phyloP scores from a whole-genome alignment of 108 stramenopile genomes.

The Pseudonitzschia multistriata region DNA sequence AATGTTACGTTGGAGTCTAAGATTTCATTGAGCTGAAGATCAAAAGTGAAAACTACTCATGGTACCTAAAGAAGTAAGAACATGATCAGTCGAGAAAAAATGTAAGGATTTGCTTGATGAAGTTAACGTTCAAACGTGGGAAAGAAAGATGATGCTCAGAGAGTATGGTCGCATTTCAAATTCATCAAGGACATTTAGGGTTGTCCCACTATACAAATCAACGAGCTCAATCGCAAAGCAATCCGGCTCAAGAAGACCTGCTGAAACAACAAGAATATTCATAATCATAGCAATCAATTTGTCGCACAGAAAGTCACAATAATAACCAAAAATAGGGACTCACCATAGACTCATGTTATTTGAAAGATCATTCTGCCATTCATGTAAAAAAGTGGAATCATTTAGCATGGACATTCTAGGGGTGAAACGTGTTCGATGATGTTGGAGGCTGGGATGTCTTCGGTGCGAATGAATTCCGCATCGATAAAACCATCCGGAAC shows the following conservation, averaged over 20 bases:
- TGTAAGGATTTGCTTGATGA: neutral
- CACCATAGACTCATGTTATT: neutral
- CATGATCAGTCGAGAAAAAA: no score
- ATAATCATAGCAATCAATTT: constrained; percentile 50
- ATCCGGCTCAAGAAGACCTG: constrained; percentile 62
- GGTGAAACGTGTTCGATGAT: constrained; percentile 11
- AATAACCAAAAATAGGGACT: neutral
- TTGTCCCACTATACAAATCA: constrained; percentile 34
- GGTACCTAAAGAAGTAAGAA: no score
- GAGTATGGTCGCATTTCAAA: constrained; percentile 79
- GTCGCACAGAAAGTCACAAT: neutral
- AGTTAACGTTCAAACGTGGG: neutral
- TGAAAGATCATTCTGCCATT: neutral
- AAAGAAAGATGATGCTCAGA: constrained; percentile 46
- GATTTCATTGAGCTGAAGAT: no score
- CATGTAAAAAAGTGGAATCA: neutral
- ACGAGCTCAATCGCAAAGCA: constrained; percentile 57
- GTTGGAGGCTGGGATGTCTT: neutral
- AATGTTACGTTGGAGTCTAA: no score
- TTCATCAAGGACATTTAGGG: constrained; percentile 61
- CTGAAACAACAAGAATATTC: constrained; percentile 40
- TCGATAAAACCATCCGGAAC: constrained; percentile 6
- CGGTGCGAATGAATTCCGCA: constrained; percentile 4
- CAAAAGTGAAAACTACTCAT: no score
- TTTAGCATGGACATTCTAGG: neutral